Conservation (phyloP, 495 filamentous ascomycete species). For the Tetracladium setigerum region DNA sequence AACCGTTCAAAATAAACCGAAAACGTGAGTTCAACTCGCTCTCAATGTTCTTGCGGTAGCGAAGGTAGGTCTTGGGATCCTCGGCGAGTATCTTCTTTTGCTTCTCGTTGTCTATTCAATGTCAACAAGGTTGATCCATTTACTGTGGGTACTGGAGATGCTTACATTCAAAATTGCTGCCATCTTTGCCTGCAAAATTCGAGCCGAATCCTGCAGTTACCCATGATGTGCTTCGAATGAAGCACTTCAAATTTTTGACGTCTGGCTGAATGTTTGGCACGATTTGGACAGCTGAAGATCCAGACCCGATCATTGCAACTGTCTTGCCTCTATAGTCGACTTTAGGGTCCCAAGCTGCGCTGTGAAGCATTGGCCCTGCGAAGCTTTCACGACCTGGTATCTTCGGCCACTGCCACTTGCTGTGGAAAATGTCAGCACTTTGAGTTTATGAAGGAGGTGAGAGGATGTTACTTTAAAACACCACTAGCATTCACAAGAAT, state of each 20-base stretch:
- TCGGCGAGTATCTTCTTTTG: conserved; percentile 37
- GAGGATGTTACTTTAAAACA: conserved; percentile 9
- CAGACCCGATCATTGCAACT: conserved; percentile 50
- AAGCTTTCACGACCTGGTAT: conserved; percentile 47
- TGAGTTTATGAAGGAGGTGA: not conserved
- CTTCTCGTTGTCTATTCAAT: conserved; percentile 27
- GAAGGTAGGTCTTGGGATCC: conserved; percentile 29
- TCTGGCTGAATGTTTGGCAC: conserved; percentile 32
- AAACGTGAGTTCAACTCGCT: conserved; percentile 45
- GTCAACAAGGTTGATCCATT: no score
- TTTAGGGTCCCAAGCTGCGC: conserved; percentile 40
- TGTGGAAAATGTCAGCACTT: conserved; percentile 11
- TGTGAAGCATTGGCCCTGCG: conserved; percentile 47
- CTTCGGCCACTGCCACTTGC: conserved; percentile 46
- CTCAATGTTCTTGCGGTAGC: conserved; percentile 29
- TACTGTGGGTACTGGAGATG: no score
- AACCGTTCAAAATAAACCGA: conserved; percentile 45
- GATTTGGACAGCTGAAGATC: conserved; percentile 48
- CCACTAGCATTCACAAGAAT: conserved; percentile 15
- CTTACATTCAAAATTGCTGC: not conserved
- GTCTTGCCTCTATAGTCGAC: conserved; percentile 36
- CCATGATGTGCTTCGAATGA: conserved; percentile 59
- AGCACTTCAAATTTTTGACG: conserved; percentile 49
- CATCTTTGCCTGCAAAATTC: conserved; percentile 4
- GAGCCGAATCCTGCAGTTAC: conserved; percentile 46